Percentiles rank a stretch among this genome's conserved stretches.
Conservation (phyloP, 2,329 filamentous ascomycete species). For the Venturiaceae sp. region DNA sequence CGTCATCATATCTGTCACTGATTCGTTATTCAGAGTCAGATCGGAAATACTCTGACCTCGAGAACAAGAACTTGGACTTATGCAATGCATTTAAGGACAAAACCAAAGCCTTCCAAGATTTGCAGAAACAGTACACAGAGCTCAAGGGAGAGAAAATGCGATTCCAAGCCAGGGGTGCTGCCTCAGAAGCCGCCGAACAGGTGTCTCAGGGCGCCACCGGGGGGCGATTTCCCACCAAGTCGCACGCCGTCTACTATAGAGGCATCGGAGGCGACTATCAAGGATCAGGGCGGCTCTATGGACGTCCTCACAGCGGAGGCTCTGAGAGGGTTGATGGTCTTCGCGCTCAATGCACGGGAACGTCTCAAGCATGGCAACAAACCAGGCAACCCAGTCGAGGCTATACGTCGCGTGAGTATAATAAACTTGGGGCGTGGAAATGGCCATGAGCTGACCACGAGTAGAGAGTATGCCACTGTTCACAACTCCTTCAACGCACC, state of each 20-base stretch:
- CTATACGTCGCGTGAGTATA: not conserved
- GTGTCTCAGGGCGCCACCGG: constrained; percentile 11
- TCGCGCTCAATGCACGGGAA: not conserved
- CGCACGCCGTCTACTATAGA: not conserved
- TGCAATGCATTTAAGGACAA: constrained; percentile 59
- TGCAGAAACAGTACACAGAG: constrained; percentile 50
- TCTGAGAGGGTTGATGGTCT: not conserved
- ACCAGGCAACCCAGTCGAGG: not conserved
- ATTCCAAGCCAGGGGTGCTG: not conserved
- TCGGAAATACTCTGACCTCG: constrained; percentile 26
- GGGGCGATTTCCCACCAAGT: not conserved
- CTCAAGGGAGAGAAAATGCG: constrained; percentile 31
- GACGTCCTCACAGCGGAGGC: not conserved
- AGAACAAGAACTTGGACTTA: constrained; percentile 65
- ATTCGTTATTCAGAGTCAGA: not conserved
- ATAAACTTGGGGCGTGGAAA: not conserved
- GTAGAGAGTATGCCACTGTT: not conserved
- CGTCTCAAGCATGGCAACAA: not conserved
- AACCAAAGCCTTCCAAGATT: constrained; percentile 55
- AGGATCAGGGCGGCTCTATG: not conserved
- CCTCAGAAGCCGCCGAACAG: constrained; percentile 19
- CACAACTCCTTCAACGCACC: not conserved
- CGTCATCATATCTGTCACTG: constrained; percentile 2
- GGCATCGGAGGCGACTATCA: not conserved
- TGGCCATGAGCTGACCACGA: not conserved